These are phyloP conservation scores for Madurella fahalii DNA, from an alignment of 2,329 filamentous ascomycete genomes.

Conservation along the genomic window DNA sequence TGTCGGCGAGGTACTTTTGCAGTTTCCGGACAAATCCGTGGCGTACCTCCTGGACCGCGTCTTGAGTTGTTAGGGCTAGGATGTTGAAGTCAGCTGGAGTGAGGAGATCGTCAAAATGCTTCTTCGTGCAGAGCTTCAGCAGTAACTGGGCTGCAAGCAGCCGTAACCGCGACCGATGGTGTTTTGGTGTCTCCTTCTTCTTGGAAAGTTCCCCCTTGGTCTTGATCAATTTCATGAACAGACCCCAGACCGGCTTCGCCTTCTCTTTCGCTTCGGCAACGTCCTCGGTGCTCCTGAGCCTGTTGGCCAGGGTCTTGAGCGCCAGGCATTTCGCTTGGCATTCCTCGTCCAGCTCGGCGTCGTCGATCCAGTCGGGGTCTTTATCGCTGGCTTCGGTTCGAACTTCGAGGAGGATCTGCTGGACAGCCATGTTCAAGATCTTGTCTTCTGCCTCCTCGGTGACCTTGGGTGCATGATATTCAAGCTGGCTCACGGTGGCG, in stretches of 20 bases:
- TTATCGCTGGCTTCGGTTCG: conserved; percentile 56
- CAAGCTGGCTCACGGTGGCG: conserved; percentile 68
- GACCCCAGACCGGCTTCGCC: conserved; percentile 67
- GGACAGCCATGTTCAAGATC: conserved; percentile 74
- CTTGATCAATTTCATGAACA: conserved; percentile 71
- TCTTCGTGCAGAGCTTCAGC: conserved; percentile 77
- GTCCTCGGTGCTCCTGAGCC: conserved; percentile 61
- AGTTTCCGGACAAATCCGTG: conserved; percentile 76
- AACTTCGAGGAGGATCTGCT: conserved; percentile 68
- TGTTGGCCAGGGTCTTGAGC: conserved; percentile 81
- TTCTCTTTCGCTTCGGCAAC: conserved; percentile 51
- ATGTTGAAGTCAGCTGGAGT: conserved; percentile 72
- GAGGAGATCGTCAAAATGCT: conserved; percentile 71
- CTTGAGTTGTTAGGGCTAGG: conserved; percentile 77
- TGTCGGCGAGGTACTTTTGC: conserved; percentile 82
- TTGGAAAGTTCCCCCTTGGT: conserved; percentile 78
- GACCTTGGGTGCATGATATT: conserved; percentile 68
- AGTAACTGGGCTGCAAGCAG: conserved; percentile 75
- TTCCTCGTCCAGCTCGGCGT: conserved; percentile 70
- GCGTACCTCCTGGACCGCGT: conserved; percentile 69
- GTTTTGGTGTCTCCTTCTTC: conserved; percentile 66
- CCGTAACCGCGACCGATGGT: conserved; percentile 76
- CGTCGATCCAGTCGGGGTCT: conserved; percentile 63
- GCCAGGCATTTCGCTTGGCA: conserved; percentile 79
- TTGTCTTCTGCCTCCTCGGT: conserved; percentile 69